phyloP scores from a whole-genome alignment of 176 grass and related monocot species.

The Areca catechu region DNA sequence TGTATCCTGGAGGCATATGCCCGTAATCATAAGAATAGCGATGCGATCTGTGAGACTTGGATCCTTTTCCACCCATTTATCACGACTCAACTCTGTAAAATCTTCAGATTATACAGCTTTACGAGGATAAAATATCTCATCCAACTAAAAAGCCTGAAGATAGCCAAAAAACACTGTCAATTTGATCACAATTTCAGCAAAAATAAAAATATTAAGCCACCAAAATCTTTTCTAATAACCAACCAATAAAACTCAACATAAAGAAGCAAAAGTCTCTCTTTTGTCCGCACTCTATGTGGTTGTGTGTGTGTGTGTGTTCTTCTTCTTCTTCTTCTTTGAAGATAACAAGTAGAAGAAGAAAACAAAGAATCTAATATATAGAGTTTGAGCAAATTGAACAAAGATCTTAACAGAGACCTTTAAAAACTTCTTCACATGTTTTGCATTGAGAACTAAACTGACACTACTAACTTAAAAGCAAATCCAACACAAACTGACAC shows the following conservation, averaged over 20 bases:
- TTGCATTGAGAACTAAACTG: too few relatives aligned
- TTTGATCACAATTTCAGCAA: too few relatives aligned
- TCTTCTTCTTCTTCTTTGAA: neutral
- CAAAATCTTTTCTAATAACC: neutral
- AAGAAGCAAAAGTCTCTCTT: neutral
- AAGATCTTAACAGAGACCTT: too few relatives aligned
- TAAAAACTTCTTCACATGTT: too few relatives aligned
- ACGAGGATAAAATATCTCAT: neutral
- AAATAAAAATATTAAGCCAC: neutral
- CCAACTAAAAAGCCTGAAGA: too few relatives aligned
- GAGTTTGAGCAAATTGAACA: too few relatives aligned
- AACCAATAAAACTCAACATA: neutral
- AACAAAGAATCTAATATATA: too few relatives aligned
- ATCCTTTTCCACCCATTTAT: slow-evolving; percentile 43
- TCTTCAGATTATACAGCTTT: neutral
- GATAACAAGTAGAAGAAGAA: neutral
- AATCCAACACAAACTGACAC: too few relatives aligned
- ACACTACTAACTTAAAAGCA: too few relatives aligned
- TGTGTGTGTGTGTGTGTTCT: too few relatives aligned
- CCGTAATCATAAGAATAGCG: slow-evolving; percentile 14
- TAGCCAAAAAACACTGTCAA: too few relatives aligned
- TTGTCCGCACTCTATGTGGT: neutral
- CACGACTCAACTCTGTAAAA: too few relatives aligned
- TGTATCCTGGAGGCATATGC: slow-evolving; percentile 28
- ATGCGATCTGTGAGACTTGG: slow-evolving; percentile 10